Evolutionary conservation across 176 grass and related monocot species (phyloP).

Genomic region (Zoysia pacifica): DNA sequence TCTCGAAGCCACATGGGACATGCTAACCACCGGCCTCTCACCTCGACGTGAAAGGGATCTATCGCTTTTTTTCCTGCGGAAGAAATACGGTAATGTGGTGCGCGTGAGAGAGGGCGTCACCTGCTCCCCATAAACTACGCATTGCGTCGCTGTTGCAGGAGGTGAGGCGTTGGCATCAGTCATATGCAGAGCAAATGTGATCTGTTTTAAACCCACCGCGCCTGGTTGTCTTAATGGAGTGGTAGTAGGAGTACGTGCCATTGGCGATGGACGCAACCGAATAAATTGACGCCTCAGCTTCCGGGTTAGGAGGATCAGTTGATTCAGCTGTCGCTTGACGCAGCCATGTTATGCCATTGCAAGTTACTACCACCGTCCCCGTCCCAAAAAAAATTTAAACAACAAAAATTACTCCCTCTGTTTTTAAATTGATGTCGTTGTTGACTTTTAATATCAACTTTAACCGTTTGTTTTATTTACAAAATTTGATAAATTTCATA

Average conservation of each 20-base stretch:
- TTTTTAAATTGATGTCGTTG: too few species aligned
- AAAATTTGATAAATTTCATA: too few species aligned
- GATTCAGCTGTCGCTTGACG: slow-evolving; percentile 11
- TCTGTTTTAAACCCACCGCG: not conserved
- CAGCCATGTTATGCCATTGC: not conserved
- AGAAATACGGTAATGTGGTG: slow-evolving; percentile 18
- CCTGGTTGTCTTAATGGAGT: not conserved
- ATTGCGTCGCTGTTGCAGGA: slow-evolving; percentile 36
- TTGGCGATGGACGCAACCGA: not conserved
- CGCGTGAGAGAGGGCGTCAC: slow-evolving; percentile 7
- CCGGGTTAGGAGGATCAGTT: not conserved
- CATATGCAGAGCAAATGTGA: slow-evolving; percentile 19
- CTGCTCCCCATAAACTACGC: slow-evolving; percentile 32
- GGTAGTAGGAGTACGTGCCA: not conserved
- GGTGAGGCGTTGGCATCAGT: slow-evolving; percentile 49
- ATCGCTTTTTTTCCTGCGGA: not conserved
- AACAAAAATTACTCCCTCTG: too few species aligned
- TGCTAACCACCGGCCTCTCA: slow-evolving; percentile 42
- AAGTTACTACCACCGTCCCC: not conserved
- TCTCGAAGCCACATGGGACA: slow-evolving; percentile 45
- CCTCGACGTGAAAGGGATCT: slow-evolving; percentile 35
- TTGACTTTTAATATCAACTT: too few species aligned
- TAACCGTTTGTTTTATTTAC: too few species aligned
- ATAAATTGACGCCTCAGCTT: slow-evolving; percentile 39
- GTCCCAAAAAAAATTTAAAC: too few species aligned